phyloP scores from a whole-genome alignment of 2,329 filamentous ascomycete species.

The Claviceps citrina region DNA sequence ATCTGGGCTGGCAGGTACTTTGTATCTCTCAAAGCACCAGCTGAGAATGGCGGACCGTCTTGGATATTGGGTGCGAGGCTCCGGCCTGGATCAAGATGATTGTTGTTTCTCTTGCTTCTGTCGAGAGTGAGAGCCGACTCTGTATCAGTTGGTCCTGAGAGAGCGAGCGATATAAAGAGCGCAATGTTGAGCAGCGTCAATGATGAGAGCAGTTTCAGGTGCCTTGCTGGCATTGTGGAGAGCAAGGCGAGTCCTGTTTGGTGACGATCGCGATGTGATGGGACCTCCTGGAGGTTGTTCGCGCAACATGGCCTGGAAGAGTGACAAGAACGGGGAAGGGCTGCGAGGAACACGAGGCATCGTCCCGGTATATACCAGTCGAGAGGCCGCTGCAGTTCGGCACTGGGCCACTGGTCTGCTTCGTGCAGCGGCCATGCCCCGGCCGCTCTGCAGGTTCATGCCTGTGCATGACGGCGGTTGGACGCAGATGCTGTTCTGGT shows the following conservation, averaged over 20 bases:
- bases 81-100: conserved; percentile 30
- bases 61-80: conserved; percentile 37
- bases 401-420: no score
- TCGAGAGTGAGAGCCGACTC: conserved; percentile 7
- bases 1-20: conserved; percentile 65
- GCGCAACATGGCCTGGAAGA: conserved; percentile 37
- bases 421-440: neutral
- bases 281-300: conserved; percentile 28
- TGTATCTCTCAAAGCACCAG: conserved; percentile 42
- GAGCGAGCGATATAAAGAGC: conserved; percentile 15
- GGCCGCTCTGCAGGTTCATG: neutral
- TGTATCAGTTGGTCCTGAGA: conserved; percentile 8
- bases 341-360: conserved; percentile 21
- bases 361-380: conserved; percentile 33
- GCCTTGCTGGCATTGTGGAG: conserved; percentile 26
- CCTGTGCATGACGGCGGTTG: conserved; percentile 4
- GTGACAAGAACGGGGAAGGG: conserved; percentile 21
- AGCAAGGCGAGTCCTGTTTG: conserved; percentile 15
- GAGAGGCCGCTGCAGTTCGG: conserved; percentile 37
- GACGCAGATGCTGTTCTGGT: neutral
- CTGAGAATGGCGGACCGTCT: conserved; percentile 44
- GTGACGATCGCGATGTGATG: conserved; percentile 19
- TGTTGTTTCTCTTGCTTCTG: conserved; percentile 13
- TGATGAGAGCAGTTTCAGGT: conserved; percentile 13
- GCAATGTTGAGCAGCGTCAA: conserved; percentile 14